phyloP scores from a whole-genome alignment of 2,329 filamentous ascomycete species.

The Colletotrichum sp. region DNA sequence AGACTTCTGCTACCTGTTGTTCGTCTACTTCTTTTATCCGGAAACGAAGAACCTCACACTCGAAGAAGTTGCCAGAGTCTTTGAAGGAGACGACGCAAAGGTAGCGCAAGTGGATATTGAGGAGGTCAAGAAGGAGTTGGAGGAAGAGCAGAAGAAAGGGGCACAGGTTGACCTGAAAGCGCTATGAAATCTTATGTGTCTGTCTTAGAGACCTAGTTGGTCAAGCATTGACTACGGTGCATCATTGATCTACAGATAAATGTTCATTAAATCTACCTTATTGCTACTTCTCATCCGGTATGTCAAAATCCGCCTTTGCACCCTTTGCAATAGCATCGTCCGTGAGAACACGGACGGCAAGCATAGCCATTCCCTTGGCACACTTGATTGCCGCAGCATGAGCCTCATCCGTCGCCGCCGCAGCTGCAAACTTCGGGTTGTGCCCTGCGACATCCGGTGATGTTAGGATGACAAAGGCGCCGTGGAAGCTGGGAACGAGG shows the following conservation, averaged over 20 bases:
- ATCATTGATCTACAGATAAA: neutral
- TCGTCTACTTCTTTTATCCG: neutral
- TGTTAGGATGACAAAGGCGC: conserved; percentile 49
- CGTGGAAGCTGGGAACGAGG: conserved; percentile 51
- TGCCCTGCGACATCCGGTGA: conserved; percentile 39
- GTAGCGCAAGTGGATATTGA: neutral
- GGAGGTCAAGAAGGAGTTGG: neutral
- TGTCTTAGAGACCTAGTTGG: neutral
- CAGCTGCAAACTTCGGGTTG: conserved; percentile 46
- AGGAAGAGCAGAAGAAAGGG: neutral
- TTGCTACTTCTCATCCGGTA: neutral
- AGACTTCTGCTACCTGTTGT: neutral
- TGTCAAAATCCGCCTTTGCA: conserved; percentile 2
- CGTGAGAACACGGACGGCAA: conserved; percentile 34
- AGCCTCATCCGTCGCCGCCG: conserved; percentile 43
- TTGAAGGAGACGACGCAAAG: neutral
- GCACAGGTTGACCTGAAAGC: neutral
- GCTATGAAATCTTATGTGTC: neutral
- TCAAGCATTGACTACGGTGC: too few species aligned
- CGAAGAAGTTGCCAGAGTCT: neutral
- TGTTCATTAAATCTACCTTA: neutral
- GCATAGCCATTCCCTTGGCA: conserved; percentile 48
- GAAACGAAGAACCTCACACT: neutral
- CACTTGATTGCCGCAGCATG: conserved; percentile 46
- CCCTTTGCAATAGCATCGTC: conserved; percentile 21